Conservation (phyloP, 2,329 filamentous ascomycete genomes). For the Microdochium trichocladiopsis region DNA sequence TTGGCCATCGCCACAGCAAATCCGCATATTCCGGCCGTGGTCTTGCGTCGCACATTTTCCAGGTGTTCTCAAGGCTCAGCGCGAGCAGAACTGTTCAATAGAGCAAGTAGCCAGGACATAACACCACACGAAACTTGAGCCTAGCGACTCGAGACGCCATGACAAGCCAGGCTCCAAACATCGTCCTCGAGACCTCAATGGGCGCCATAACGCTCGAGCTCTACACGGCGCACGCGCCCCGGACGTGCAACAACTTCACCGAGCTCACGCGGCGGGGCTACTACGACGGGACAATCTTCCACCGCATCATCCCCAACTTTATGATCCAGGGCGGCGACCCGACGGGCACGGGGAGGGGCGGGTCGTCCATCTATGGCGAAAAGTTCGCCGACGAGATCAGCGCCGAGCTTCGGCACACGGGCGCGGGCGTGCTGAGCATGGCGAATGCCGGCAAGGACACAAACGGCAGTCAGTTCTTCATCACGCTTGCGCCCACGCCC, state of each 20-base stretch:
- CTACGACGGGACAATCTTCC: slow-evolving; percentile 81
- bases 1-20: no score
- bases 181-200: slow-evolving; percentile 81
- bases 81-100: no score
- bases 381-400: slow-evolving; percentile 92
- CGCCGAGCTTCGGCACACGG: slow-evolving; percentile 75
- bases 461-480: slow-evolving; percentile 93
- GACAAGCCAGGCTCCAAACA: slow-evolving; percentile 62
- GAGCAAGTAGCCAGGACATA: no score
- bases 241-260: slow-evolving; percentile 81
- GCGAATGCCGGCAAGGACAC: slow-evolving; percentile 90
- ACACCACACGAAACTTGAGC: no score
- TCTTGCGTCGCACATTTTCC: no score
- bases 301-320: slow-evolving; percentile 92
- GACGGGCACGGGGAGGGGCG: slow-evolving; percentile 86
- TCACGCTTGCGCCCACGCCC: slow-evolving; percentile 87
- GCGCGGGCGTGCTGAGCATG: slow-evolving; percentile 92
- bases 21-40: no score
- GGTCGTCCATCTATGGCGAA: slow-evolving; percentile 82
- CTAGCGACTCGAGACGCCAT: background rate
- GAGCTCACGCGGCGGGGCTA: slow-evolving; percentile 77
- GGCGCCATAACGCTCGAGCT: slow-evolving; percentile 83
- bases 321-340: slow-evolving; percentile 96
- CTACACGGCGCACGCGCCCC: slow-evolving; percentile 82
- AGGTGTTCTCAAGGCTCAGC: no score